Evolutionary conservation across 441 rosid species (phyloP).

Genomic region (Populus trichocarpa): DNA sequence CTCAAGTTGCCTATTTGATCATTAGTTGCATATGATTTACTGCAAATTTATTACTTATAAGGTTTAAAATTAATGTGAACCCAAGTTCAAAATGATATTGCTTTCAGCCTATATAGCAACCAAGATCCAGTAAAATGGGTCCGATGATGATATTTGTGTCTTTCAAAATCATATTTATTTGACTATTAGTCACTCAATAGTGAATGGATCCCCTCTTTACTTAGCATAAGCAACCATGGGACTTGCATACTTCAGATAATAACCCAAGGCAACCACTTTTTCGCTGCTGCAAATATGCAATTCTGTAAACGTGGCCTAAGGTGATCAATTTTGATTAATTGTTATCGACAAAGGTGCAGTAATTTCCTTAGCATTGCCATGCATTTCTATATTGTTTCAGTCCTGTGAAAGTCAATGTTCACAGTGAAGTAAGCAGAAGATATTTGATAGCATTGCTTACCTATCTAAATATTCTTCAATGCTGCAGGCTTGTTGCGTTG

Average conservation of each 20-base stretch:
- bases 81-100: not conserved
- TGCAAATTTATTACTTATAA: not conserved
- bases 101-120: not conserved
- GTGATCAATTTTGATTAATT: not conserved
- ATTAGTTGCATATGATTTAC: not conserved
- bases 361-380: not conserved
- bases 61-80: not conserved
- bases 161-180: not conserved
- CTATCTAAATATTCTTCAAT: constrained; percentile 6
- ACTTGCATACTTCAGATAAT: not conserved
- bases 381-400: not conserved
- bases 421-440: not conserved
- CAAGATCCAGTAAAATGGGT: not conserved
- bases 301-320: not conserved
- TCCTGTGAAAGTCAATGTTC: not conserved
- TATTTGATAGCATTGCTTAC: not conserved
- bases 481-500: constrained; percentile 86
- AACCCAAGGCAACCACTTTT: not conserved
- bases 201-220: not conserved
- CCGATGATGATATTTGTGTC: not conserved
- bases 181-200: not conserved
- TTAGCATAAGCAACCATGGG: not conserved
- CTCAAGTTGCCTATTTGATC: not conserved
- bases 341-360: not conserved
- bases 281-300: not conserved